Base-by-base conservation (phyloP, 2,329 filamentous ascomycete genomes). In the Neurospora crassa region DNA sequence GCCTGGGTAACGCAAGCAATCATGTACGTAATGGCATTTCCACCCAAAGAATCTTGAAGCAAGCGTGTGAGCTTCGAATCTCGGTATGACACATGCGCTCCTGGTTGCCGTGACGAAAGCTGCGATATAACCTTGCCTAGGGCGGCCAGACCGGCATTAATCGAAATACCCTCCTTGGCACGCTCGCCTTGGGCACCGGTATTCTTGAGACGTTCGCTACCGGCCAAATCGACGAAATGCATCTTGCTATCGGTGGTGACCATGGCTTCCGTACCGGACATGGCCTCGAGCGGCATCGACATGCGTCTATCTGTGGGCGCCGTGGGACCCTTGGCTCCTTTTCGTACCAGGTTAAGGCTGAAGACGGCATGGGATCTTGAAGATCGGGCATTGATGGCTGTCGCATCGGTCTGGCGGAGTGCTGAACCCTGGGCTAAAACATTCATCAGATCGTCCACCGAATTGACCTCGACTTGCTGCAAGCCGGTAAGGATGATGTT, bases 21-120 rank as follows among this genome's bases (percentile, higher is more conserved):
- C 96, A 99, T 98, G 83, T 98, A 99, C 0, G 96, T 99, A 79
- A 97, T 97, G 43, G 96, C 96, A 79, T 97, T 98, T 5, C 96
- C 96, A 71, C 96, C 96, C 5, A 99, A 86, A 0, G 96, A 99
- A 81, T 99, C 96, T 84, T 99, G 96, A 20, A 99, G 88, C 34
- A 99, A 86, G 72, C 96, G 91, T 12, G 96, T 99, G 76, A 99
- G 89, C 79, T 94, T 94, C n/a, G 96, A 98, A 82, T 99, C 96
- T 74, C 96, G 93, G 80, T 99, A 99, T 1, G 96, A 99, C 71
- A 99, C 94, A 81, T 98, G 94, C 5, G 93, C 91, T 68, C 93
- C 94, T 67, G 92, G 84, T 75, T 94, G 90, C 72, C 94, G 92
- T 20, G 94, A 97, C 0, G 96, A 99, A 59, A 99, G 87, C 81